Evolutionary conservation across 306 rosid genomes (phyloP).

Genomic region (Hippophae tibetana): DNA sequence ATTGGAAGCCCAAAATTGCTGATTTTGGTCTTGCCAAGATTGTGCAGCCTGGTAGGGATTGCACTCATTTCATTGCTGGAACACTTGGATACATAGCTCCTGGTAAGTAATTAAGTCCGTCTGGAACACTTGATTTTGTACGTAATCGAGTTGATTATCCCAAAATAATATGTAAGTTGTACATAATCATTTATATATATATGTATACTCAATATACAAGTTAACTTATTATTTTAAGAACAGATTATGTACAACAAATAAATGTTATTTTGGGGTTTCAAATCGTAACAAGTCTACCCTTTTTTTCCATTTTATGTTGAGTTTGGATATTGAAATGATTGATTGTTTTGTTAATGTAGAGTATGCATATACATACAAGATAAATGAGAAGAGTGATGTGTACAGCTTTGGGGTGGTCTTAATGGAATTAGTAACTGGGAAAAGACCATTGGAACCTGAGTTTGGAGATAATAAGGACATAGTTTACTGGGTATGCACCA

Average conservation of each 20-base stretch:
- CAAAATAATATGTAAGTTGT: background rate
- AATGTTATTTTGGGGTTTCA: too few relatives aligned
- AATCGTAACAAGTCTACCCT: background rate
- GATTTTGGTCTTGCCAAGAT: slow-evolving; percentile 90
- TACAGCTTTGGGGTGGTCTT: slow-evolving; percentile 85
- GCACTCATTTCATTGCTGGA: slow-evolving; percentile 67
- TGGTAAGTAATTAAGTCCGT: slow-evolving; percentile 30
- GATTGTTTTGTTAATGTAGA: slow-evolving; percentile 36
- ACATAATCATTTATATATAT: too few relatives aligned
- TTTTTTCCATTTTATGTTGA: background rate
- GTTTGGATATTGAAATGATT: slow-evolving; percentile 17
- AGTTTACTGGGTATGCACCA: slow-evolving; percentile 59
- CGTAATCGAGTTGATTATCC: too few relatives aligned
- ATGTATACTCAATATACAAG: too few relatives aligned
- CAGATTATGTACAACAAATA: too few relatives aligned
- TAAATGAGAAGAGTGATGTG: slow-evolving; percentile 86
- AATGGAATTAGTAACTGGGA: slow-evolving; percentile 78
- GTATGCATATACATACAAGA: slow-evolving; percentile 67
- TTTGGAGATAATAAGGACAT: slow-evolving; percentile 73
- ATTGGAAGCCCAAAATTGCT: slow-evolving; percentile 83
- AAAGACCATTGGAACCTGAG: slow-evolving; percentile 52
- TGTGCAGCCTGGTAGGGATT: slow-evolving; percentile 52
- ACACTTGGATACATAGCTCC: slow-evolving; percentile 88
- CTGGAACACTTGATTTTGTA: background rate
- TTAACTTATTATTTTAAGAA: too few relatives aligned